Evolutionary conservation across 2,329 filamentous ascomycete genomes (phyloP), one percentile per base, ranked within the genome.

Genomic region (Corniculantispora saksenae): DNA sequence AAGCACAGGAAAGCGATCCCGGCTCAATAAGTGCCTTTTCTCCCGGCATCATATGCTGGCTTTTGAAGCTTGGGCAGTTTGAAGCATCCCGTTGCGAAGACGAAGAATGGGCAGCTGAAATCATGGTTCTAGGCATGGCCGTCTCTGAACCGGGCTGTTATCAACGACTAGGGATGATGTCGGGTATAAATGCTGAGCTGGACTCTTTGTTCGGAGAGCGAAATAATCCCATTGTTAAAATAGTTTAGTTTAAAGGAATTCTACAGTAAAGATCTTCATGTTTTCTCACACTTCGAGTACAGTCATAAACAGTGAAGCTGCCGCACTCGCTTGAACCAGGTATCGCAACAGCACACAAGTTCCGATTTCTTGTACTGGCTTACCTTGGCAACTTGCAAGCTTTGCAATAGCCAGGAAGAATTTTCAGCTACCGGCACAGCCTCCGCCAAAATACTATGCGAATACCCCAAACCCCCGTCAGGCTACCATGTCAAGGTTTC

Each of bases 91-190:
- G 17, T 15, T 12, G 32, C 19, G 21, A 48, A 21, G 29, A 21
- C 2, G 38, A 25, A 32, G 25, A 54, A 10, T 35, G 12, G 19
- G 48, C 23, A 19, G 23, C 25, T 3, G 38, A 63, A 32, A 27
- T 63, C 19, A 55, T 56, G 50, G 29, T 63, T 21, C 10, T 63
- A 38, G 60, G 60, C 21, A 35, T 29, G 53, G 38, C 60, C 0
- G 19, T 15, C 12, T 47, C 60, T 3, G 43, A 38, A 13, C 60
- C 35, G 8, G 50, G 45, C 15, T 47, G 27, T 17, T 38, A 56
- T 21, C 35, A 63, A 25, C 50, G 60, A 10, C 19, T 63, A 10
- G 60, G 60, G 17, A 38, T 63, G 38, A 38, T 38, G 9, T 55
- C 60, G 8, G 53, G 48, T 19, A 23, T 47, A 5, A 32, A 6